These are phyloP conservation scores for Fusarium sp. DNA, from an alignment of 2,329 filamentous ascomycete species.

Conservation along the genomic window DNA sequence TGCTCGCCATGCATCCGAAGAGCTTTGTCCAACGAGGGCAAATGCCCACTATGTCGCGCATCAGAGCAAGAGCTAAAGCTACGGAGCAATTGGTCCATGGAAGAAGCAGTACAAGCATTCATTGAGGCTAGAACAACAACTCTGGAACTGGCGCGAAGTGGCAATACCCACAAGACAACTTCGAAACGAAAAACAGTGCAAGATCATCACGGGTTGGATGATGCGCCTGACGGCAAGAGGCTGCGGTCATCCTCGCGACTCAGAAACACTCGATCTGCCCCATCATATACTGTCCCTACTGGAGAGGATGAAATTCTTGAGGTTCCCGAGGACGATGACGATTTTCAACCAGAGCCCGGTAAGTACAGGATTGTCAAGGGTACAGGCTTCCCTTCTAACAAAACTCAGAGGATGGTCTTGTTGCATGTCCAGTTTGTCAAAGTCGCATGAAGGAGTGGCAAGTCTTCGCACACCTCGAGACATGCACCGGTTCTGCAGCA, in stretches of 20 bases:
- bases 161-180: conserved; percentile 8
- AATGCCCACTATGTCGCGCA: conserved; percentile 86
- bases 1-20: conserved; percentile 96
- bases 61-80: conserved; percentile 87
- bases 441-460: conserved; percentile 82
- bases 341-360: conserved; percentile 51
- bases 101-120: conserved; percentile 88
- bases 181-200: conserved; percentile 67
- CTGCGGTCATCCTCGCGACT: conserved; percentile 66
- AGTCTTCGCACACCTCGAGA: conserved; percentile 86
- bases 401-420: conserved; percentile 76
- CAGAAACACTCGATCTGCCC: conserved; percentile 59
- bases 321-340: conserved; percentile 49
- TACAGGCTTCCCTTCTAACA: conserved; percentile 18
- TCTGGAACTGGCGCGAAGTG: conserved; percentile 72
- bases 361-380: not conserved
- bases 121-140: conserved; percentile 71
- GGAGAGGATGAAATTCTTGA: conserved; percentile 46
- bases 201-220: conserved; percentile 48
- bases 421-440: conserved; percentile 85
- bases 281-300: conserved; percentile 41
- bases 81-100: conserved; percentile 84
- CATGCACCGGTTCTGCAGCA: conserved; percentile 61
- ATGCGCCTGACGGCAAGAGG: conserved; percentile 59
- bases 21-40: conserved; percentile 84